Evolutionary conservation across 2,329 filamentous ascomycete genomes (phyloP).

Genomic region (Alternaria burnsii): DNA sequence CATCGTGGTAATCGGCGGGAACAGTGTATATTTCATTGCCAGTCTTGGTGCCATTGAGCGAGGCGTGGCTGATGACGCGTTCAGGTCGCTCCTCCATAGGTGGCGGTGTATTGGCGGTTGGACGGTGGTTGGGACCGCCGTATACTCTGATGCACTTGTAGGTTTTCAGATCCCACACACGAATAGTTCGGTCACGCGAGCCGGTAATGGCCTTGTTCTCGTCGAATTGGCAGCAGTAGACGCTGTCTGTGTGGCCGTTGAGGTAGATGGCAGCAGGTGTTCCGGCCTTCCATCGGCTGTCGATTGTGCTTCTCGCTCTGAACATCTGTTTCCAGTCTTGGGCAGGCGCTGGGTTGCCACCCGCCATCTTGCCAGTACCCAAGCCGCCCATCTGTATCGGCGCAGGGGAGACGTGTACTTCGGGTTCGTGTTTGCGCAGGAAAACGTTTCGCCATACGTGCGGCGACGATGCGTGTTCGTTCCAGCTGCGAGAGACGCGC

Average conservation of each 20-base stretch:
- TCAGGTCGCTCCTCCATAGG: constrained; percentile 52
- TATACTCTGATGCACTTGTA: constrained; percentile 87
- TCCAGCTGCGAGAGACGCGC: constrained; percentile 66
- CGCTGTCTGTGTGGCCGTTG: constrained; percentile 92
- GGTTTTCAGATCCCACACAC: constrained; percentile 93
- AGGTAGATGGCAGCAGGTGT: constrained; percentile 85
- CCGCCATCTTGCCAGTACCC: constrained; percentile 61
- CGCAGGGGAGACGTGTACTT: constrained; percentile 55
- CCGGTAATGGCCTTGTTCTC: constrained; percentile 98
- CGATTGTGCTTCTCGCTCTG: constrained; percentile 76
- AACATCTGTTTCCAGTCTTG: constrained; percentile 91
- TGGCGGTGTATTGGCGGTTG: constrained; percentile 57
- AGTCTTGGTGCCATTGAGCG: constrained; percentile 57
- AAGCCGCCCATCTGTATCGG: constrained; percentile 60
- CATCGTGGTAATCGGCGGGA: constrained; percentile 75
- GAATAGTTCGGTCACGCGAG: constrained; percentile 92
- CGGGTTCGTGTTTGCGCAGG: constrained; percentile 61
- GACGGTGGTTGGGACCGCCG: constrained; percentile 74
- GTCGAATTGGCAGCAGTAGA: constrained; percentile 98
- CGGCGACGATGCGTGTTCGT: constrained; percentile 62
- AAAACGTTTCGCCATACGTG: constrained; percentile 72
- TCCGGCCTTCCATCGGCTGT: constrained; percentile 80
- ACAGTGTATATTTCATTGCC: constrained; percentile 58
- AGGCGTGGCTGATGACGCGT: constrained; percentile 55
- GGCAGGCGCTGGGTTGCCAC: constrained; percentile 57